Base-by-base conservation (phyloP, 495 filamentous ascomycete species). In the Podospora conica region DNA sequence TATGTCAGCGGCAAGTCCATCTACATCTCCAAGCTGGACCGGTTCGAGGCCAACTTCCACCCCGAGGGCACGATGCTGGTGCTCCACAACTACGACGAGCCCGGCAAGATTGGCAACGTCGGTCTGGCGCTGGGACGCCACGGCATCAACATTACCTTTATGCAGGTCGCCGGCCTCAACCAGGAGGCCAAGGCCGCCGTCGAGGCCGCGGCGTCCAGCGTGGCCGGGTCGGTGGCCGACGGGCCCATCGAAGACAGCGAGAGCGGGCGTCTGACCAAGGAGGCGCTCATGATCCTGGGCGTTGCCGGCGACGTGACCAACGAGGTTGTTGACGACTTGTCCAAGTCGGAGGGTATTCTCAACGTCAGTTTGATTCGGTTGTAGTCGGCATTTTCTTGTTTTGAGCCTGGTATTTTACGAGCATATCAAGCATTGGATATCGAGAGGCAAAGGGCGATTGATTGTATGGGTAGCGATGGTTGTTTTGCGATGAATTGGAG, bases 211-310 rank as follows among this genome's bases (percentile, higher is more conserved):
- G 70, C 55, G 21, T 66, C 67, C 11, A 66, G 61, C 4, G 71
- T 71, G 21, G 63, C 48, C 61, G 53, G 69, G 55, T n/a, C 64
- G 4, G 64, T 68, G 3, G 59, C 63, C 33, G 64, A 74, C 53
- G 69, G 72, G 48, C 68, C 70, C 22, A 61, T 57, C 9, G 68
- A 31, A n/a, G 68, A 63, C 31, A 55, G 6, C 48, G 67, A 60
- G 66, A 70, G 18, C 55, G 66, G 63, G 53, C 64, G 60, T 15
- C 60, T 33, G 12, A 71, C 67, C 21, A 84, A 81, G 40, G 88
- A 91, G 75, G 88, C 88, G 9, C 73, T 91, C 61, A 91, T 91
- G 88, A 91, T 91, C 69, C 65, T 91, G 48, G 87, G 88, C 0
- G 82, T 91, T 31, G 85, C 86, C 66, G 79, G 81, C 8, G 77